Percentiles rank a stretch among this genome's conserved stretches.
Conservation (phyloP, 805 yeast species). For the Candida ortonii region DNA sequence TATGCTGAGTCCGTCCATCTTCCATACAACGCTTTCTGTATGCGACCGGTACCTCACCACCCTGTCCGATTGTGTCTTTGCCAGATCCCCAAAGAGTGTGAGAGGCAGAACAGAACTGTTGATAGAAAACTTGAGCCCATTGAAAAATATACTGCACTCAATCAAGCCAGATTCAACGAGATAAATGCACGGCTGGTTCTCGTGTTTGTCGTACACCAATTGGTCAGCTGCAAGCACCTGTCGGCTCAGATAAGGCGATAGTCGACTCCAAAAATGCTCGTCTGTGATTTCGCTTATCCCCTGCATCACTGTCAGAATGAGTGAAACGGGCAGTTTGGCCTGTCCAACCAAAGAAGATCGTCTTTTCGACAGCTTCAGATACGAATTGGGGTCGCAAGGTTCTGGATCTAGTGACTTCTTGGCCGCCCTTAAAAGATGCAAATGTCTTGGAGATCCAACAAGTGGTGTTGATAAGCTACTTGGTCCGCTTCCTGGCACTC, state of each 20-base stretch:
- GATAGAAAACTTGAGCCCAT: constrained; percentile 32
- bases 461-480: constrained; percentile 14
- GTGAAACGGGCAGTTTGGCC: constrained; percentile 48
- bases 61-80: constrained; percentile 36
- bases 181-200: constrained; percentile 51
- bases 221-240: constrained; percentile 29
- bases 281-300: constrained; percentile 48
- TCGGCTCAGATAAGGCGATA: constrained; percentile 56
- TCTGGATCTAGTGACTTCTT: constrained; percentile 37
- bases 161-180: constrained; percentile 50
- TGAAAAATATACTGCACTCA: constrained; percentile 44
- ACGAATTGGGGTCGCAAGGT: constrained; percentile 32
- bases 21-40: constrained; percentile 65
- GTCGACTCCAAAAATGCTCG: constrained; percentile 59
- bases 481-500: not conserved
- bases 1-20: constrained; percentile 47
- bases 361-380: constrained; percentile 14
- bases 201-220: constrained; percentile 45
- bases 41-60: constrained; percentile 40
- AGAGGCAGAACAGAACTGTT: constrained; percentile 55
- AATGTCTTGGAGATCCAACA: constrained; percentile 51
- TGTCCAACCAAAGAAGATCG: constrained; percentile 9
- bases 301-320: constrained; percentile 61
- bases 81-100: constrained; percentile 70
- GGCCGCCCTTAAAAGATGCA: constrained; percentile 53